Evolutionary conservation across 75 land plant genomes (phyloP).

Genomic region (Sequoiadendron giganteum): DNA sequence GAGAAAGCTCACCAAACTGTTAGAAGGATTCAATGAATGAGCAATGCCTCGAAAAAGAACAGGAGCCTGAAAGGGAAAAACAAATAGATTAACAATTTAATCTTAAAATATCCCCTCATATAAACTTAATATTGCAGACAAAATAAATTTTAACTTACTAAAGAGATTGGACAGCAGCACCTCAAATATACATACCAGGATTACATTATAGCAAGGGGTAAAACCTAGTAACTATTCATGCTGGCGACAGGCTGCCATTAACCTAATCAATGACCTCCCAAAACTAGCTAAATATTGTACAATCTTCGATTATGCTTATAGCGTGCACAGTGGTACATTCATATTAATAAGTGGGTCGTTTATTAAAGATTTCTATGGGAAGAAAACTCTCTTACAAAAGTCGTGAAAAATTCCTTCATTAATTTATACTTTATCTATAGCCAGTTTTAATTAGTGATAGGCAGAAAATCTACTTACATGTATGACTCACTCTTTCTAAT

Average conservation of each 20-base stretch:
- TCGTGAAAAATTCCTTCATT: background rate
- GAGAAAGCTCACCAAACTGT: constrained; percentile 56
- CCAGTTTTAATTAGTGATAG: background rate
- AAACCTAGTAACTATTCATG: background rate
- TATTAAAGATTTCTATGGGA: too few species aligned
- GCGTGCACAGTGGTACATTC: background rate
- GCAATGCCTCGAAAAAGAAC: constrained; percentile 87
- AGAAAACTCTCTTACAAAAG: too few species aligned
- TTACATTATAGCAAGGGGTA: background rate
- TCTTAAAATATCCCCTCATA: background rate
- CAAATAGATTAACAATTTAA: background rate
- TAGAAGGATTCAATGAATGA: constrained; percentile 79
- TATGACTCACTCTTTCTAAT: background rate
- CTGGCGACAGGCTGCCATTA: background rate
- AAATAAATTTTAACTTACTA: background rate
- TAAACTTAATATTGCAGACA: background rate
- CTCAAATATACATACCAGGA: background rate
- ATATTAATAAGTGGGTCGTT: too few species aligned
- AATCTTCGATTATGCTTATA: background rate
- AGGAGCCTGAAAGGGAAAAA: constrained; percentile 64
- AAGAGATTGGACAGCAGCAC: background rate
- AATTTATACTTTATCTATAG: too few species aligned
- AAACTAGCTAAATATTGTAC: background rate
- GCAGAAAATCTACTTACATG: background rate
- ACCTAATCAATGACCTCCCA: background rate